Conservation (phyloP, 805 yeast genomes). For the Saturnispora mendoncae region DNA sequence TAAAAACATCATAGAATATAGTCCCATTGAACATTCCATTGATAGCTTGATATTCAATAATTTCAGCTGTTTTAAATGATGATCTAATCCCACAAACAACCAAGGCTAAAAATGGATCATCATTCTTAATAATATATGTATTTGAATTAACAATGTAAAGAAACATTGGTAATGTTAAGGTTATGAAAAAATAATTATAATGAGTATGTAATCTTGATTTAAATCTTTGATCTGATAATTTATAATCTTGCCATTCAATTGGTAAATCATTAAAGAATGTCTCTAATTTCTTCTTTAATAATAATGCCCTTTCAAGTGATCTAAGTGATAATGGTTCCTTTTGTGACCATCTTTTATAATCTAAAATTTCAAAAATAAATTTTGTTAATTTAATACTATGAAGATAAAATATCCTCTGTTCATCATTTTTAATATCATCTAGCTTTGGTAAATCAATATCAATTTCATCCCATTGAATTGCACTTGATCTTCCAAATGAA, state of each 20-base stretch:
- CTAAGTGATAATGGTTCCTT: slow-evolving; percentile 33
- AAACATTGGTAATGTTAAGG: slow-evolving; percentile 36
- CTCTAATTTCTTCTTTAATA: slow-evolving; percentile 29
- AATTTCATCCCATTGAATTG: slow-evolving; percentile 37
- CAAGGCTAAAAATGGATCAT: slow-evolving; percentile 34
- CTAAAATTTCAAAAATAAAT: slow-evolving; percentile 33
- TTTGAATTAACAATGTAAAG: slow-evolving; percentile 32
- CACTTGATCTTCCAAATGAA: slow-evolving; percentile 38
- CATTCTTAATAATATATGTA: slow-evolving; percentile 29
- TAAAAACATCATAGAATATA: slow-evolving; percentile 35
- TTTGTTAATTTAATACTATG: slow-evolving; percentile 30
- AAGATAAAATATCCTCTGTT: slow-evolving; percentile 27
- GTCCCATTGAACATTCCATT: slow-evolving; percentile 38
- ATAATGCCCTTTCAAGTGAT: slow-evolving; percentile 34
- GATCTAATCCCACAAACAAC: slow-evolving; percentile 34
- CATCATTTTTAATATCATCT: slow-evolving; percentile 25
- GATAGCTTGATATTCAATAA: slow-evolving; percentile 28
- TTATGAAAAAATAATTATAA: slow-evolving; percentile 34
- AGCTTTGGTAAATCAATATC: slow-evolving; percentile 33
- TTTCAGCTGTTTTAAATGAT: slow-evolving; percentile 32
- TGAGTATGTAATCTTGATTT: slow-evolving; percentile 35
- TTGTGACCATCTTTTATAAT: slow-evolving; percentile 30
- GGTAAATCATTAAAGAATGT: slow-evolving; percentile 30
- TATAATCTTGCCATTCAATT: slow-evolving; percentile 26
- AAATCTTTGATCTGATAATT: slow-evolving; percentile 29